These are phyloP conservation scores for Soucietia sequanensis DNA, from an alignment of 805 yeast genomes.

Conservation along the genomic window DNA sequence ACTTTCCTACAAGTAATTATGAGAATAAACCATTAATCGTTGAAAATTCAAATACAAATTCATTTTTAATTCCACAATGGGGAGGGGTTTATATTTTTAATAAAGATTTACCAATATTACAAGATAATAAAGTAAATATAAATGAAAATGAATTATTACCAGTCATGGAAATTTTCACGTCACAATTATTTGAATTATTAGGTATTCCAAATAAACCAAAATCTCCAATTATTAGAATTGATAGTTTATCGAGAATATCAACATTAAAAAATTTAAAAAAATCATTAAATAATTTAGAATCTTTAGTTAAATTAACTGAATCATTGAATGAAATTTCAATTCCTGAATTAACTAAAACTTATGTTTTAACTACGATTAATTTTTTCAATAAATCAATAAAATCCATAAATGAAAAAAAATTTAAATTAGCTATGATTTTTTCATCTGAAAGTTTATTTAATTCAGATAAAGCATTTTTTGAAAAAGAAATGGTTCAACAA, in stretches of 20 bases:
- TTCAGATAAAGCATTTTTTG: constrained; percentile 83
- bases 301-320: constrained; percentile 66
- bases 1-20: constrained; percentile 51
- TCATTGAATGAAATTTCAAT: constrained; percentile 79
- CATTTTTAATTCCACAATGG: constrained; percentile 85
- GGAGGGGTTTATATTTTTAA: constrained; percentile 69
- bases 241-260: constrained; percentile 60
- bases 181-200: constrained; percentile 69
- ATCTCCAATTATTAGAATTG: constrained; percentile 63
- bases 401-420: constrained; percentile 27
- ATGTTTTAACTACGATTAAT: constrained; percentile 53
- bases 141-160: constrained; percentile 49
- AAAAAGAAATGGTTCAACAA: constrained; percentile 93
- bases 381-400: constrained; percentile 38
- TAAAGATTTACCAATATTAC: constrained; percentile 22
- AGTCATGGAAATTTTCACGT: constrained; percentile 64
- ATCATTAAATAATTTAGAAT: constrained; percentile 67
- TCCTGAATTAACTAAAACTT: constrained; percentile 64
- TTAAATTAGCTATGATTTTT: constrained; percentile 28
- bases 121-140: constrained; percentile 22
- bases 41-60: constrained; percentile 47
- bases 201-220: constrained; percentile 64
- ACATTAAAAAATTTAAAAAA: constrained; percentile 56
- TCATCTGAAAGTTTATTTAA: constrained; percentile 54
- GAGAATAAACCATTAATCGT: constrained; percentile 49